Conservation (phyloP, 2,329 filamentous ascomycete genomes). For the Diplodia sapinea region DNA sequence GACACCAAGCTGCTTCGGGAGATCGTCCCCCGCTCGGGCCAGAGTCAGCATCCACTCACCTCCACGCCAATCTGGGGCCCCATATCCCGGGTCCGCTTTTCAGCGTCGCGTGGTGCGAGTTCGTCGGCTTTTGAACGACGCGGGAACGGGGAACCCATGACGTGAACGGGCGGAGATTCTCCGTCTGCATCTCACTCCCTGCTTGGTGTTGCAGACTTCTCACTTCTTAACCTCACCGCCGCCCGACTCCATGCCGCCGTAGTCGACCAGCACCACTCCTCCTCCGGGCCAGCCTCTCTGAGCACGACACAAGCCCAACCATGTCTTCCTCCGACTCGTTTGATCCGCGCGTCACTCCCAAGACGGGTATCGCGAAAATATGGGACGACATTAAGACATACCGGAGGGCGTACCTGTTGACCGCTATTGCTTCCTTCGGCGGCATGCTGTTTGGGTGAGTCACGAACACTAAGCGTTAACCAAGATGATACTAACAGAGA, state of each 20-base stretch:
- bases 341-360: background rate
- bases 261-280: background rate
- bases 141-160: constrained; percentile 14
- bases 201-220: constrained; percentile 11
- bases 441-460: constrained; percentile 43
- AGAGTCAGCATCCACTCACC: background rate
- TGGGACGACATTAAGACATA: constrained; percentile 47
- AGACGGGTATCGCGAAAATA: constrained; percentile 11
- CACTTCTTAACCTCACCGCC: constrained; percentile 18
- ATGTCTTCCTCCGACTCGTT: constrained; percentile 8
- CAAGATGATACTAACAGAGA: background rate
- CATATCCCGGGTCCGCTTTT: constrained; percentile 22
- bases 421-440: constrained; percentile 51
- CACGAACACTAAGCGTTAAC: constrained; percentile 33
- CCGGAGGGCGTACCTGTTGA: constrained; percentile 49
- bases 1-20: constrained; percentile 12
- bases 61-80: constrained; percentile 22
- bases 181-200: constrained; percentile 19
- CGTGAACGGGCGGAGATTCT: constrained; percentile 23
- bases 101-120: constrained; percentile 17
- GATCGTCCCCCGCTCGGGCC: constrained; percentile 19
- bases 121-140: constrained; percentile 19
- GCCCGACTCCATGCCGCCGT: constrained; percentile 8
- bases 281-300: background rate
- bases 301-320: background rate